phyloP scores from a whole-genome alignment of 306 rosid species.

The Citrullus mucosospermus region DNA sequence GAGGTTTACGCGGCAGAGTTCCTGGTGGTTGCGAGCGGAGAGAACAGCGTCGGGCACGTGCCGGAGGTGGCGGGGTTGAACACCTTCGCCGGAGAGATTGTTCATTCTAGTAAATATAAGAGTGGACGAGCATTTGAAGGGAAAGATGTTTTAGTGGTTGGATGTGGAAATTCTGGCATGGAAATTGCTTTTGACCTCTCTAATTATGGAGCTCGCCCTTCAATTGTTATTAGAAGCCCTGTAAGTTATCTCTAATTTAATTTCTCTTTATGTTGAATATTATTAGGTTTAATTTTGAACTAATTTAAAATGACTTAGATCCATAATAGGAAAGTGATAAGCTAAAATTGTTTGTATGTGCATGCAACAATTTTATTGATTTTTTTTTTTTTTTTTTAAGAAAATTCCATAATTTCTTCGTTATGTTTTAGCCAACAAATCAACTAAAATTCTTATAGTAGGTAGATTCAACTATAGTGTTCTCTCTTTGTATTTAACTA shows the following conservation, averaged over 20 bases:
- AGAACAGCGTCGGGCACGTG: constrained; percentile 9
- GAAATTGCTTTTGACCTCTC: constrained; percentile 17
- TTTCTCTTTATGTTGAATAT: not conserved
- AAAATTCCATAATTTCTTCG: too few species aligned
- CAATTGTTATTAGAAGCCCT: constrained; percentile 26
- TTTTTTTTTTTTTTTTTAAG: too few species aligned
- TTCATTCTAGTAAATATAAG: constrained; percentile 11
- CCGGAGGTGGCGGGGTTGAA: constrained; percentile 13
- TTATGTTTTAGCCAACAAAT: too few species aligned
- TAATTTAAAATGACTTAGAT: not conserved
- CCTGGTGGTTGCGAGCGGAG: constrained; percentile 22
- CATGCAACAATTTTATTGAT: not conserved
- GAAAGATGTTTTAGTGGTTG: constrained; percentile 21
- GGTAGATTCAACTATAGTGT: too few species aligned
- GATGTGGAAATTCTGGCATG: constrained; percentile 29
- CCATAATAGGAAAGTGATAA: not conserved
- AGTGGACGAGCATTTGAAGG: not conserved
- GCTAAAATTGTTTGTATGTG: not conserved
- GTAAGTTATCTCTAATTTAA: constrained; percentile 9
- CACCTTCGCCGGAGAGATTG: constrained; percentile 7
- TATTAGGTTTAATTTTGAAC: not conserved
- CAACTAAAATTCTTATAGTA: too few species aligned
- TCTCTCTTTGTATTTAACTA: too few species aligned
- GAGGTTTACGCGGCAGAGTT: constrained; percentile 7
- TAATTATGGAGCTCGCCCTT: constrained; percentile 2